These are phyloP conservation scores for Pyricularia sp. DNA, from an alignment of 2,329 filamentous ascomycete species.

Conservation along the genomic window DNA sequence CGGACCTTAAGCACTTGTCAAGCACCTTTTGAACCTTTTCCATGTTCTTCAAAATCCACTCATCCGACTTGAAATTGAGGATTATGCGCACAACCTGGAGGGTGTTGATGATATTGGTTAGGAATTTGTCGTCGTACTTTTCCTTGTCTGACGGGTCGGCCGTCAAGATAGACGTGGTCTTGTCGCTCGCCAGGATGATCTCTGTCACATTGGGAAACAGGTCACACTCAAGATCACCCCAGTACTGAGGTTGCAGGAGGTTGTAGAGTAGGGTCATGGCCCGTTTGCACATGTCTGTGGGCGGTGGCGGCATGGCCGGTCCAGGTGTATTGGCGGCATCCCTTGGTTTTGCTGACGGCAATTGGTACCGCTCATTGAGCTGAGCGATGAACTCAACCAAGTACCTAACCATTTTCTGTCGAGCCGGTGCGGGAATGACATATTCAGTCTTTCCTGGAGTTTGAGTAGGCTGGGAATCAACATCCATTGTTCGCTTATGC, in stretches of 20 bases:
- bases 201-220: constrained; percentile 87
- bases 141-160: constrained; percentile 55
- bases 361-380: constrained; percentile 73
- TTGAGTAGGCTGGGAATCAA: constrained; percentile 11
- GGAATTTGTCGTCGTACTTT: constrained; percentile 73
- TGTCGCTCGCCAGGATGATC: constrained; percentile 73
- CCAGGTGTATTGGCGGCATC: constrained; percentile 36
- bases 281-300: constrained; percentile 76
- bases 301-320: constrained; percentile 39
- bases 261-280: constrained; percentile 74
- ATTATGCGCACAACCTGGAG: constrained; percentile 87
- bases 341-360: constrained; percentile 60
- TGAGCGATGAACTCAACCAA: constrained; percentile 91
- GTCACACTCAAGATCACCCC: constrained; percentile 87
- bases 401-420: constrained; percentile 84
- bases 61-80: constrained; percentile 76
- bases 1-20: constrained; percentile 80
- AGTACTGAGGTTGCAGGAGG: constrained; percentile 76
- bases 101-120: constrained; percentile 85
- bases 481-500: constrained; percentile 28
- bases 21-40: constrained; percentile 74
- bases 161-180: constrained; percentile 52
- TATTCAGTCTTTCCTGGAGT: constrained; percentile 51
- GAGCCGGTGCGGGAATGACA: constrained; percentile 54
- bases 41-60: constrained; percentile 80